These are phyloP conservation scores for Pythium biforme DNA, from an alignment of 352 stramenopile species.

Conservation along the genomic window DNA sequence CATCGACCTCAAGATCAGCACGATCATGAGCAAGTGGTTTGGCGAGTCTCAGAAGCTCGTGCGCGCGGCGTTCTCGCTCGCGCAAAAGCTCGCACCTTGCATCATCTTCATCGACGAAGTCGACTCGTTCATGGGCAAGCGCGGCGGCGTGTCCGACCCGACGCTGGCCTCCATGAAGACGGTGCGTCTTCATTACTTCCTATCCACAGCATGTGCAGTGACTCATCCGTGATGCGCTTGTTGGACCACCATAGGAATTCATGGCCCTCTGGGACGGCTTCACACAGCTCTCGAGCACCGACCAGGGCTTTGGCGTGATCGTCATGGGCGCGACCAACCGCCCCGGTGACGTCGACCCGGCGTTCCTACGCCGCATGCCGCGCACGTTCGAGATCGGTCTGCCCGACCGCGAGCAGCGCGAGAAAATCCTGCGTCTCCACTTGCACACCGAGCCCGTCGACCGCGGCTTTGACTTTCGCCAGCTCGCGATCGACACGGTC, in stretches of 20 bases:
- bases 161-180: constrained; percentile 90
- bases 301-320: constrained; percentile 90
- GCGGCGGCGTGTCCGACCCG: constrained; percentile 66
- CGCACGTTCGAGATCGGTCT: constrained; percentile 94
- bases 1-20: constrained; percentile 89
- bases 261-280: constrained; percentile 98
- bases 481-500: constrained; percentile 82
- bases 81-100: constrained; percentile 93
- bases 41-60: constrained; percentile 93
- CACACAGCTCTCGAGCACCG: constrained; percentile 66
- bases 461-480: constrained; percentile 69
- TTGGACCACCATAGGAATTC: constrained; percentile 91
- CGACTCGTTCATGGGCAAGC: constrained; percentile 91
- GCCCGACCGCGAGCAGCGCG: constrained; percentile 80
- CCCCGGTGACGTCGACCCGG: constrained; percentile 88
- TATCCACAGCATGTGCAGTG: too few species aligned
- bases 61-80: constrained; percentile 91
- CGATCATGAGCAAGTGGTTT: constrained; percentile 92
- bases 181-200: too few species aligned
- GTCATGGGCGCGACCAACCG: constrained; percentile 97
- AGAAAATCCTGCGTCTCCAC: constrained; percentile 94
- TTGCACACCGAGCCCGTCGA: constrained; percentile 87
- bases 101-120: constrained; percentile 99
- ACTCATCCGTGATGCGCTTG: too few species aligned
- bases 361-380: constrained; percentile 96